Evolutionary conservation across 306 rosid genomes (phyloP).

Genomic region (Pterocarpus santalinus): DNA sequence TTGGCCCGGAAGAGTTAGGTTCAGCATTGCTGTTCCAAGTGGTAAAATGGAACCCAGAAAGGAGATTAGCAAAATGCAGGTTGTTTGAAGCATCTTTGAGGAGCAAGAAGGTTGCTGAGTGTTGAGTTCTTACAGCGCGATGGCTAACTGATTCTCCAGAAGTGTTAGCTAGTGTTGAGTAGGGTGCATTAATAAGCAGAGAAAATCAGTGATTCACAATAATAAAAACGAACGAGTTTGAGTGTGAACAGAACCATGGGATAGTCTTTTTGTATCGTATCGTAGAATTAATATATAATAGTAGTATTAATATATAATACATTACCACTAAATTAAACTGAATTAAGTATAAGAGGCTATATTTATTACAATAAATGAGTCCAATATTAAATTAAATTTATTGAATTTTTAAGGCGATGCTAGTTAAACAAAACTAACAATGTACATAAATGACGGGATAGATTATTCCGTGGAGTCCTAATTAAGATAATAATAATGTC

Average conservation of each 20-base stretch:
- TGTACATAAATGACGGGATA: background rate
- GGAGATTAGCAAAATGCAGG: constrained; percentile 66
- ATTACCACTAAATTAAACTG: no score
- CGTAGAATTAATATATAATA: background rate
- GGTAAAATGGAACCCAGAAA: constrained; percentile 53
- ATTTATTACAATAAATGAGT: no score
- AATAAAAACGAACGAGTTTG: constrained; percentile 29
- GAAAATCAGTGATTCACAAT: background rate
- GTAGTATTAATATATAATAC: no score
- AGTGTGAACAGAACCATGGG: constrained; percentile 47
- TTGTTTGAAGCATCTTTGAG: constrained; percentile 59
- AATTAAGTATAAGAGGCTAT: no score
- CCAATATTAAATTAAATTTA: no score
- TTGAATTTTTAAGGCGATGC: no score
- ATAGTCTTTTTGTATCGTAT: background rate
- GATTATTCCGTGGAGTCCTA: background rate
- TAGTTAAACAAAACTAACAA: no score
- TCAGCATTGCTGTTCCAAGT: constrained; percentile 59
- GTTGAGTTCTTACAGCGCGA: constrained; percentile 7
- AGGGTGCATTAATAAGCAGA: constrained; percentile 44
- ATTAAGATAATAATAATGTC: background rate
- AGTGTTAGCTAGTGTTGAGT: constrained; percentile 42
- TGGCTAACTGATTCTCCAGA: constrained; percentile 38
- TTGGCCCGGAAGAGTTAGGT: constrained; percentile 84
- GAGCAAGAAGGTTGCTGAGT: constrained; percentile 17